Percentiles rank a stretch among this genome's conserved stretches.
Evolutionary conservation across 495 filamentous ascomycete genomes (phyloP).

Genomic region (Penicillium diatomitis): DNA sequence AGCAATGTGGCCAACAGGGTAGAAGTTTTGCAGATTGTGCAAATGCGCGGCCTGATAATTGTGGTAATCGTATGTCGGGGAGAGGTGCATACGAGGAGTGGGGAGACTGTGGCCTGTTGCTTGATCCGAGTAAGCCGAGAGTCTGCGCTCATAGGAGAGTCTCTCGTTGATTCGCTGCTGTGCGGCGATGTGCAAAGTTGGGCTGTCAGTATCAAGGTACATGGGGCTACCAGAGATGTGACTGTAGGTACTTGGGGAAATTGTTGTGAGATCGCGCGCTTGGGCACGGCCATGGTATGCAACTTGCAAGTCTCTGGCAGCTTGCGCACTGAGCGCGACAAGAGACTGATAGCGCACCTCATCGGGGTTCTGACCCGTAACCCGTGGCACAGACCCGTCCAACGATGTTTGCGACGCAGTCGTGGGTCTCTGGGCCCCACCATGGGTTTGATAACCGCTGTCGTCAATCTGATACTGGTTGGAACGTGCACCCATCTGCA

Average conservation of each 20-base stretch:
- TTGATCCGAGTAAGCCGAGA: conserved; percentile 42
- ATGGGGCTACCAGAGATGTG: conserved; percentile 49
- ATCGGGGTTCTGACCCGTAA: conserved; percentile 23
- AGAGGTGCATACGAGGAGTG: conserved; percentile 31
- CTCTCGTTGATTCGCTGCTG: conserved; percentile 30
- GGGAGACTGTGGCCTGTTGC: conserved; percentile 30
- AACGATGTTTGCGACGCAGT: conserved; percentile 26
- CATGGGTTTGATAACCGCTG: conserved; percentile 12
- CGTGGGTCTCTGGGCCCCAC: conserved; percentile 15
- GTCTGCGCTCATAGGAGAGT: conserved; percentile 36
- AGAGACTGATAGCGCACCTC: conserved; percentile 22
- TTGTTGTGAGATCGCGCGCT: conserved; percentile 24
- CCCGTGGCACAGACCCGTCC: conserved; percentile 24
- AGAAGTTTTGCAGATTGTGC: conserved; percentile 29
- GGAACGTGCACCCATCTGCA: conserved; percentile 25
- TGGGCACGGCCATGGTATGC: conserved; percentile 21
- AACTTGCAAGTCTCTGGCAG: conserved; percentile 24
- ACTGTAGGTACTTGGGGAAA: conserved; percentile 47
- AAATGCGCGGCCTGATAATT: conserved; percentile 27
- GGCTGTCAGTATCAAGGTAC: conserved; percentile 38
- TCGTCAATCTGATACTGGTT: conserved; percentile 32
- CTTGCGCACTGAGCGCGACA: conserved; percentile 16
- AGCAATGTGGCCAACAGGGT: conserved; percentile 18
- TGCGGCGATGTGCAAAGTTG: conserved; percentile 37
- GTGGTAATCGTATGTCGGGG: conserved; percentile 31